Evolutionary conservation across 495 filamentous ascomycete species (phyloP).

Genomic region (Daldinia childiae): DNA sequence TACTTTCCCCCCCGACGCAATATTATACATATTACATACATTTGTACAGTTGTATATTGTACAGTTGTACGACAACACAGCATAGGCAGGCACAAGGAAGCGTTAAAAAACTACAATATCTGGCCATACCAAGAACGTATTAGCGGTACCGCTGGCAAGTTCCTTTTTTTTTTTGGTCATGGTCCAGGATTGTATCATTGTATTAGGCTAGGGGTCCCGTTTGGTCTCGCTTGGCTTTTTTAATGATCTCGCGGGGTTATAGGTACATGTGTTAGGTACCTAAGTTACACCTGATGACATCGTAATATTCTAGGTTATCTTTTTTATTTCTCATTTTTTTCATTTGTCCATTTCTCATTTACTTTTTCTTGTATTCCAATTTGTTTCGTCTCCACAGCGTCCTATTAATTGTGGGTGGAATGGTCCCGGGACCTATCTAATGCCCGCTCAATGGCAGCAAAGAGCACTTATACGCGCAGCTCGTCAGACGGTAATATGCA

Average conservation of each 20-base stretch:
- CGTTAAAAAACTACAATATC: slow-evolving; percentile 10
- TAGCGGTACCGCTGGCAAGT: slow-evolving; percentile 32
- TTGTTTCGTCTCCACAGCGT: slow-evolving; percentile 20
- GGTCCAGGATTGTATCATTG: slow-evolving; percentile 31
- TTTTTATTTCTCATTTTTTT: neutral
- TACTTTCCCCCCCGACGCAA: slow-evolving; percentile 22
- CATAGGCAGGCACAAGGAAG: slow-evolving; percentile 16
- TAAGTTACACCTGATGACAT: neutral
- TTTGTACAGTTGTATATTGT: slow-evolving; percentile 8
- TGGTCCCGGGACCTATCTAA: slow-evolving; percentile 12
- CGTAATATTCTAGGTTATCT: neutral
- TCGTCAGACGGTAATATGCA: slow-evolving; percentile 36
- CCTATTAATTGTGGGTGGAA: slow-evolving; percentile 25
- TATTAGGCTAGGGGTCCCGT: slow-evolving; percentile 34
- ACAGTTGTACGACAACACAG: slow-evolving; percentile 42
- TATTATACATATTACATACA: neutral
- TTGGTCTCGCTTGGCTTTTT: slow-evolving; percentile 27
- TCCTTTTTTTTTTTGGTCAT: slow-evolving; percentile 22
- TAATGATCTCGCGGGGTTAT: slow-evolving; percentile 39
- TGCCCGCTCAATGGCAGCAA: slow-evolving; percentile 35
- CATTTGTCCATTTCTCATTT: slow-evolving; percentile 30
- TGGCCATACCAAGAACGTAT: slow-evolving; percentile 19
- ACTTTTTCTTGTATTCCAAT: slow-evolving; percentile 35
- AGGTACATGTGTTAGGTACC: neutral
- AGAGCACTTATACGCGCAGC: slow-evolving; percentile 20